These are phyloP conservation scores for Sanghuangporus weigelae DNA, from an alignment of 1,284 basidiomycete genomes.

Conservation along the genomic window DNA sequence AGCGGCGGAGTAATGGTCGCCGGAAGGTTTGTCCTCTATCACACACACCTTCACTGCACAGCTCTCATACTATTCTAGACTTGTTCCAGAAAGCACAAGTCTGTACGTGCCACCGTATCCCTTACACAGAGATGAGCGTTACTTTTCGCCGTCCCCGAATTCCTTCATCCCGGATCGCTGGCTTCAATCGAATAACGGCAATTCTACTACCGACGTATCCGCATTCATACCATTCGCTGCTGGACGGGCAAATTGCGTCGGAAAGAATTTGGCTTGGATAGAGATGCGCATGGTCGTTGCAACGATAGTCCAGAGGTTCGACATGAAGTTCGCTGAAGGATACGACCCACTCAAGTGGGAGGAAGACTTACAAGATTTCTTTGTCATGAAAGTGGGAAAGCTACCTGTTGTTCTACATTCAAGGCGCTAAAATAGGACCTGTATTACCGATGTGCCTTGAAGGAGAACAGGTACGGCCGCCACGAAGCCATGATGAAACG, in stretches of 20 bases:
- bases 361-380: constrained; percentile 26
- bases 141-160: constrained; percentile 37
- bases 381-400: constrained; percentile 26
- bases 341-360: constrained; percentile 28
- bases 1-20: constrained; percentile 10
- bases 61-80: constrained; percentile 28
- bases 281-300: constrained; percentile 28
- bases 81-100: constrained; percentile 44
- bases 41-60: not conserved
- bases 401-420: constrained; percentile 22
- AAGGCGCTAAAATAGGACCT: not conserved
- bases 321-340: constrained; percentile 25
- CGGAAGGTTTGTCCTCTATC: not conserved
- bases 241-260: constrained; percentile 32
- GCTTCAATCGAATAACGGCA: constrained; percentile 22
- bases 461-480: no score
- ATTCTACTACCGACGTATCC: constrained; percentile 29
- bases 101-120: constrained; percentile 43
- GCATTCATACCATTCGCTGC: constrained; percentile 32
- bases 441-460: not conserved
- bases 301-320: constrained; percentile 27
- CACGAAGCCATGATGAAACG: no score
- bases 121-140: constrained; percentile 35
- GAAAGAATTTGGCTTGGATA: constrained; percentile 28
- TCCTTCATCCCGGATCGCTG: constrained; percentile 39